Percentiles rank a stretch among this genome's conserved stretches.
Conservation (phyloP, 148 eudicot genomes). For the Beta vulgaris region DNA sequence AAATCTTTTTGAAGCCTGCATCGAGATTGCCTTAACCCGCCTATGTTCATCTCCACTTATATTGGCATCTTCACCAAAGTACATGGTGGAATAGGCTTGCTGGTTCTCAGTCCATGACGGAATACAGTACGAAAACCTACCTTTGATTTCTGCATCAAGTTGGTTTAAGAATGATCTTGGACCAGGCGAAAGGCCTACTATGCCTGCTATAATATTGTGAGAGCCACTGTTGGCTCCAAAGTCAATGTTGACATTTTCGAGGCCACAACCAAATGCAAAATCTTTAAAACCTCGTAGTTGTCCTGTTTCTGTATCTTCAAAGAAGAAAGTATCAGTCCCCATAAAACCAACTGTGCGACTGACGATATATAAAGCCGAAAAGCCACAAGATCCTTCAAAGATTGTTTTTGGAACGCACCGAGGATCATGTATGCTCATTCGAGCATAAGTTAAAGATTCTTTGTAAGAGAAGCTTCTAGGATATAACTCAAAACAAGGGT, state of each 20-base stretch:
- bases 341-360: background rate
- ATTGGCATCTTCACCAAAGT: constrained; percentile 20
- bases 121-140: constrained; percentile 18
- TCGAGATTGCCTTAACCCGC: background rate
- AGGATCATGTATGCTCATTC: background rate
- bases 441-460: background rate
- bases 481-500: constrained; percentile 9
- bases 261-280: constrained; percentile 14
- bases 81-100: background rate
- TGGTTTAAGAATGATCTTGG: constrained; percentile 13
- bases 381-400: constrained; percentile 13
- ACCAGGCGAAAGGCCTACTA: constrained; percentile 11
- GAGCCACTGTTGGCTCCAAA: background rate
- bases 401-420: background rate
- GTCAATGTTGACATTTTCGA: background rate
- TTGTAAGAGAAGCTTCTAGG: background rate
- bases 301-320: background rate
- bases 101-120: background rate
- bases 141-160: constrained; percentile 2
- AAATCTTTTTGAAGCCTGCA: background rate
- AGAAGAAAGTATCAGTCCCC: constrained; percentile 10
- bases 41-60: background rate
- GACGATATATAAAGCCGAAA: background rate
- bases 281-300: background rate
- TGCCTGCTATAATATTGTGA: background rate